These are phyloP conservation scores for Marsdenia floribunda DNA, from an alignment of 257 asterid species.

Conservation along the genomic window DNA sequence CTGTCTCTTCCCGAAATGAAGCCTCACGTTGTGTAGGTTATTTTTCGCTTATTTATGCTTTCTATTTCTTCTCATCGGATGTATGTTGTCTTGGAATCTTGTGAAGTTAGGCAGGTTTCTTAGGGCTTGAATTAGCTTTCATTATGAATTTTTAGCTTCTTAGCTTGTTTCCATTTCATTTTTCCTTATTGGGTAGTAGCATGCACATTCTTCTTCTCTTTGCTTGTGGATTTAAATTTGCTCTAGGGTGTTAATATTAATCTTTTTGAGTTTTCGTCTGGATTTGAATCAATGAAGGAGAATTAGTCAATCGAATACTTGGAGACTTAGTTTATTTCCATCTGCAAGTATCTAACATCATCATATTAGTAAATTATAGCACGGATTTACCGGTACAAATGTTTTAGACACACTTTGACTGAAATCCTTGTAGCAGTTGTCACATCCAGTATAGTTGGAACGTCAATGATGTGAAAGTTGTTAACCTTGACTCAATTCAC, in stretches of 20 bases:
- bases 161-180: background rate
- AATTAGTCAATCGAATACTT: background rate
- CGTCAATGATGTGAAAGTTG: background rate
- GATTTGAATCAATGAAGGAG: background rate
- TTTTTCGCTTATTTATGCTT: no score
- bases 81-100: background rate
- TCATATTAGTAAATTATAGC: background rate
- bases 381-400: background rate
- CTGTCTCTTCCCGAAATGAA: constrained; percentile 62
- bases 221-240: background rate
- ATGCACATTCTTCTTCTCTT: background rate
- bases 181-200: background rate
- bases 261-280: background rate
- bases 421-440: background rate
- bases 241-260: background rate
- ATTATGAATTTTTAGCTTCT: background rate
- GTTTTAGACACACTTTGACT: background rate
- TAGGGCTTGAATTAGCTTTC: background rate
- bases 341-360: background rate
- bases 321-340: background rate
- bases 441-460: background rate
- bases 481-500: background rate
- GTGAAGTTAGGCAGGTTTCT: background rate
- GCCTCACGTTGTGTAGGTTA: constrained; percentile 64
- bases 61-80: background rate